These are phyloP conservation scores for Auriscalpium orientale DNA, from an alignment of 768 basidiomycete species.

Conservation along the genomic window DNA sequence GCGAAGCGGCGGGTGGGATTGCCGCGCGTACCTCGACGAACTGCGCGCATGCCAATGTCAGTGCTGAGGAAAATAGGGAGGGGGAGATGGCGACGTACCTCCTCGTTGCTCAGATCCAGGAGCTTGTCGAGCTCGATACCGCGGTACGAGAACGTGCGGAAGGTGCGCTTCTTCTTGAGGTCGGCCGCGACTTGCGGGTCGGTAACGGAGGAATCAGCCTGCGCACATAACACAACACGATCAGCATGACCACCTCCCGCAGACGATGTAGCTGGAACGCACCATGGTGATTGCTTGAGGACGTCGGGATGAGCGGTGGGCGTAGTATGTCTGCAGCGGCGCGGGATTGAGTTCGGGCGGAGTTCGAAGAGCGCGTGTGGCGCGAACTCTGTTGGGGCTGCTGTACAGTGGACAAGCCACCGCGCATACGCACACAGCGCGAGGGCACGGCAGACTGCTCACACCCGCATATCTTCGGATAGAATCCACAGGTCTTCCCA, in stretches of 20 bases:
- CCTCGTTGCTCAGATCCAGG: constrained; percentile 92
- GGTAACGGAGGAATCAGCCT: constrained; percentile 82
- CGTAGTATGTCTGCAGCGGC: constrained; percentile 10
- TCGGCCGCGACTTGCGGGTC: constrained; percentile 93
- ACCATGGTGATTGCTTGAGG: constrained; percentile 15
- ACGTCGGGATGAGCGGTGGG: not conserved
- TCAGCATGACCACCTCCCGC: not conserved
- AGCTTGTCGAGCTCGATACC: constrained; percentile 98
- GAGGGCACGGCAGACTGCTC: constrained; percentile 3
- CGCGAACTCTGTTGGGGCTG: constrained; percentile 38
- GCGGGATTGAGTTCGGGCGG: constrained; percentile 13
- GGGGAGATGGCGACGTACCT: constrained; percentile 46
- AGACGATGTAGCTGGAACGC: not conserved
- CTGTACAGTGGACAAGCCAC: constrained; percentile 48
- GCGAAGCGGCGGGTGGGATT: too few relatives aligned
- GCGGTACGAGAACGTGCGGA: constrained; percentile 98
- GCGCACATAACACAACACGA: constrained; percentile 1
- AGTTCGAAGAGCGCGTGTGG: constrained; percentile 29
- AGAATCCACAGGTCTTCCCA: constrained; percentile 94
- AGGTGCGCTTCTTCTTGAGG: constrained; percentile 97
- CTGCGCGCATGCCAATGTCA: constrained; percentile 29
- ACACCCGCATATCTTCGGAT: constrained; percentile 44
- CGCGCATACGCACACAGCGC: too few relatives aligned
- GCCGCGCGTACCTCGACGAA: constrained; percentile 63
- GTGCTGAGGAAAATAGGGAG: not conserved